These are phyloP conservation scores for Themeda triandra DNA, from an alignment of 176 grass and related monocot species.

Conservation along the genomic window DNA sequence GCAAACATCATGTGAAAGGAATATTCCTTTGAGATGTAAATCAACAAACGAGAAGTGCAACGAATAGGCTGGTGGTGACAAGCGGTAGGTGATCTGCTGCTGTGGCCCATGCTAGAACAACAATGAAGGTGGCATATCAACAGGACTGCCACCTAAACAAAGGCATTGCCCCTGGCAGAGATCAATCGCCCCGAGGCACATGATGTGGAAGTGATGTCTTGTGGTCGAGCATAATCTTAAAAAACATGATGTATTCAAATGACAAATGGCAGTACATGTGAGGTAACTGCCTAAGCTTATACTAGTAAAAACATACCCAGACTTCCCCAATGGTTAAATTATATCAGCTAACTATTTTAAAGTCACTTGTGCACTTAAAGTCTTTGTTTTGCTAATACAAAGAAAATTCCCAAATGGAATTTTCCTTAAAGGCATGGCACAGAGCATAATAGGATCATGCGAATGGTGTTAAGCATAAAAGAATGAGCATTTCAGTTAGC, in stretches of 20 bases:
- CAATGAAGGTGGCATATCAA: neutral
- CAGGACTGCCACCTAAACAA: neutral
- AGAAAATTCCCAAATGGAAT: neutral
- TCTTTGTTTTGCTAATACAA: constrained; percentile 10
- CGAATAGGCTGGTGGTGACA: neutral
- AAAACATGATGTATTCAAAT: neutral
- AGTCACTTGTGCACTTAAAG: neutral
- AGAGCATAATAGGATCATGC: neutral
- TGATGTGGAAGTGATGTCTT: neutral
- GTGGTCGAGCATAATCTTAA: neutral
- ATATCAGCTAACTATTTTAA: neutral
- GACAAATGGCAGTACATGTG: neutral
- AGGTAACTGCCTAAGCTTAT: neutral
- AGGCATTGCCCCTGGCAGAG: neutral
- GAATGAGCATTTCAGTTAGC: constrained; percentile 7
- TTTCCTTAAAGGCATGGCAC: neutral
- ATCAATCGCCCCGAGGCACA: neutral
- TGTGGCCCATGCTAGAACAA: neutral
- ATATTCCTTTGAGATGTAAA: neutral
- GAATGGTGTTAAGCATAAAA: neutral
- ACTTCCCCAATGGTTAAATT: neutral
- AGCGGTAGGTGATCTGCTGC: neutral
- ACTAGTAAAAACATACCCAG: neutral
- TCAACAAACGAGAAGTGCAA: neutral
- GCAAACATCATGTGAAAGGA: constrained; percentile 17